phyloP scores from a whole-genome alignment of 2,329 filamentous ascomycete genomes.

The Alternaria conjuncta region DNA sequence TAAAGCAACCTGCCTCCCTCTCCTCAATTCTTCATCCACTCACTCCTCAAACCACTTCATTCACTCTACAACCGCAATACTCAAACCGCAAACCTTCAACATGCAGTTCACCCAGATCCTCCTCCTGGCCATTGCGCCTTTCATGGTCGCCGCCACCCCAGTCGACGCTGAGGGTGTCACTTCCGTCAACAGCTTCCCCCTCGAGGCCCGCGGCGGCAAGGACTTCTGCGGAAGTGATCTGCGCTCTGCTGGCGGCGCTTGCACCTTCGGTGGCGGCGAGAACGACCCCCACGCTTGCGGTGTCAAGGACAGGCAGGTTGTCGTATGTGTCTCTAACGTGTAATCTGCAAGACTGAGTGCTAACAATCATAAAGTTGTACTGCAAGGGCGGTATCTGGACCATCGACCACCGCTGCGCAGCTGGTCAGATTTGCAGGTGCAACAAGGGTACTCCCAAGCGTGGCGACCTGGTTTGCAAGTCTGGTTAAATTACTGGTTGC shows the following conservation, averaged over 20 bases:
- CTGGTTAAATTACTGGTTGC: neutral
- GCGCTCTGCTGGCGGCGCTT: neutral
- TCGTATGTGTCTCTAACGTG: neutral
- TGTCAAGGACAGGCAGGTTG: neutral
- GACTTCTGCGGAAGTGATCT: neutral
- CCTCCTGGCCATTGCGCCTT: neutral
- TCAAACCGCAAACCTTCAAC: neutral
- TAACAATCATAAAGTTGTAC: neutral
- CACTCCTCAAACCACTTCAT: neutral
- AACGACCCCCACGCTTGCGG: neutral
- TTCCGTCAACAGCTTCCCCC: neutral
- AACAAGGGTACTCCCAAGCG: neutral
- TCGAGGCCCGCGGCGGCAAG: neutral
- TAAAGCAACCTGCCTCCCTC: neutral
- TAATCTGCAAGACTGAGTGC: neutral
- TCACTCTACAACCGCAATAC: neutral
- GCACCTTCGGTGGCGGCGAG: neutral
- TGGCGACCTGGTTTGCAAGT: neutral
- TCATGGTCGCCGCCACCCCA: neutral
- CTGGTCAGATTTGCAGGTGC: neutral
- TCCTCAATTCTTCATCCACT: neutral
- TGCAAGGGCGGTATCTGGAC: neutral
- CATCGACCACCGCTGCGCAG: neutral
- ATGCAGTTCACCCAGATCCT: neutral
- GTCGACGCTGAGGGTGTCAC: neutral